These are phyloP conservation scores for Niebla homalea DNA, from an alignment of 495 filamentous ascomycete species.

Conservation along the genomic window DNA sequence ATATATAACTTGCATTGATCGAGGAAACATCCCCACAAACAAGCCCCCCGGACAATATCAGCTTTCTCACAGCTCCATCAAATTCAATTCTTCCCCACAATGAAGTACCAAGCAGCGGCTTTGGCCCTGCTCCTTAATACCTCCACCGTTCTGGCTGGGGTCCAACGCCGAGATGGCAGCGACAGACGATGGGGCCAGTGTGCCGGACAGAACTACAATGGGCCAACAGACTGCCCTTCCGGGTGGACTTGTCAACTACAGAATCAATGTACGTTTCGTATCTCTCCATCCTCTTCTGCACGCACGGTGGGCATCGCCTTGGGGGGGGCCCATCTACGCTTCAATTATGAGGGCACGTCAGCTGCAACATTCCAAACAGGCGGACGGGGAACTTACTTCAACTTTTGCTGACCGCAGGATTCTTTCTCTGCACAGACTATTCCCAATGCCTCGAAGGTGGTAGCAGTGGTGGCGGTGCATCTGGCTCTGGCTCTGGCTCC, in stretches of 20 bases:
- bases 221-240: neutral
- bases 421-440: neutral
- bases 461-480: neutral
- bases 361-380: neutral
- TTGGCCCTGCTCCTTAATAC: too few species aligned
- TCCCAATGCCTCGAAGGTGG: neutral
- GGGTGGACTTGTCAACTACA: slow-evolving; percentile 1
- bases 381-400: neutral
- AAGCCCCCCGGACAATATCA: too few species aligned
- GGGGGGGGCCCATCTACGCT: neutral
- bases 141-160: too few species aligned
- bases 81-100: too few species aligned
- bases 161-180: too few species aligned
- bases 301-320: neutral
- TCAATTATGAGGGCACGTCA: too few species aligned
- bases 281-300: neutral
- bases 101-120: too few species aligned
- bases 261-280: neutral
- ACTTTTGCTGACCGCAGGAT: neutral
- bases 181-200: slow-evolving; percentile 1
- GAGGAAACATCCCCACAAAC: too few species aligned
- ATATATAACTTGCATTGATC: too few species aligned
- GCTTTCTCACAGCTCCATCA: too few species aligned
- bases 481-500: neutral
- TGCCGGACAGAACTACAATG: neutral